phyloP scores from a whole-genome alignment of 768 basidiomycete genomes.

The Cystobasidiopsis lactophilus region DNA sequence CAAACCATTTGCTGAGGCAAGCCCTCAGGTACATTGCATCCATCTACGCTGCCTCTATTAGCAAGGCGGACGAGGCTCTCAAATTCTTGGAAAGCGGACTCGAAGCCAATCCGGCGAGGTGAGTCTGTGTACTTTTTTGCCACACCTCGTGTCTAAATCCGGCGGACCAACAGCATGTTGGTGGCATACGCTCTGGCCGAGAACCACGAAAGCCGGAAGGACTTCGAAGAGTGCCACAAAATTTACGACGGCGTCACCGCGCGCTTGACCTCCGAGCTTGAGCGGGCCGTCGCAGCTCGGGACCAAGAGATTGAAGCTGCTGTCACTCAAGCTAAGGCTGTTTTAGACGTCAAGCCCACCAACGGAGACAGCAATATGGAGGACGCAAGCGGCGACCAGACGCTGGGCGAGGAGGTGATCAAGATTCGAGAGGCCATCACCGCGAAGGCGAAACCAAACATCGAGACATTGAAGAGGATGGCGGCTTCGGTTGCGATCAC shows the following conservation, averaged over 20 bases:
- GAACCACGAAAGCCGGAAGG: slow-evolving; percentile 39
- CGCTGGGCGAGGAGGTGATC: slow-evolving; percentile 13
- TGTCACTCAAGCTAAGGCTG: slow-evolving; percentile 1
- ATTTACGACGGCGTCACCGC: slow-evolving; percentile 52
- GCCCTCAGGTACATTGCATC: slow-evolving; percentile 69
- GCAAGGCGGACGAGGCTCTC: slow-evolving; percentile 59
- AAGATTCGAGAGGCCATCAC: slow-evolving; percentile 8
- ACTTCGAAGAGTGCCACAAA: slow-evolving; percentile 45
- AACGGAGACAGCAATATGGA: background rate
- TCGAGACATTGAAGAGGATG: slow-evolving; percentile 38
- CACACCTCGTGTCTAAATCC: background rate
- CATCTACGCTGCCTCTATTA: slow-evolving; percentile 50
- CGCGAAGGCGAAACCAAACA: slow-evolving; percentile 25
- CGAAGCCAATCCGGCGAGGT: slow-evolving; percentile 69
- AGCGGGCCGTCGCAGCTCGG: slow-evolving; percentile 20
- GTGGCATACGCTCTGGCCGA: slow-evolving; percentile 81
- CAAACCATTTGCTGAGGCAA: background rate
- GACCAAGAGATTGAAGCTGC: slow-evolving; percentile 14
- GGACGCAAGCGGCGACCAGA: slow-evolving; percentile 7
- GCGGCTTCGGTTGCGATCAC: slow-evolving; percentile 55
- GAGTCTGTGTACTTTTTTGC: slow-evolving; percentile 7
- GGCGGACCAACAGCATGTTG: slow-evolving; percentile 38
- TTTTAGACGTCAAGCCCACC: background rate
- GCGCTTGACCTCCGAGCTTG: slow-evolving; percentile 31
- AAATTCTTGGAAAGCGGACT: slow-evolving; percentile 62